Conservation (phyloP, 2,329 filamentous ascomycete species). For the Claviceps pazoutovae region DNA sequence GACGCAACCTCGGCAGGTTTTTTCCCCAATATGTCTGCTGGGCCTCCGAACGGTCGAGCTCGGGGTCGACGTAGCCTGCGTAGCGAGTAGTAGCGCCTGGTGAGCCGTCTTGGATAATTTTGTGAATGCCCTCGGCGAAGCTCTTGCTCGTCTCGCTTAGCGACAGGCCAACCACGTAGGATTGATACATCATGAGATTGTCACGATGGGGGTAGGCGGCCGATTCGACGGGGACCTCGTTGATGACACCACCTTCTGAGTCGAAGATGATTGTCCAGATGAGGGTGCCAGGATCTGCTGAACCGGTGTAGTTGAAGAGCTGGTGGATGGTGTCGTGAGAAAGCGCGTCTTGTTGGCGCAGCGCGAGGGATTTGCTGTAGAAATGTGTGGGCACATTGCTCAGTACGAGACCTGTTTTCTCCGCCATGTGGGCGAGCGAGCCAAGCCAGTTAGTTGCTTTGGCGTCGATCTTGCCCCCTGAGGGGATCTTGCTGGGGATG, state of each 20-base stretch:
- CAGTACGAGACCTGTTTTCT: slow-evolving; percentile 33
- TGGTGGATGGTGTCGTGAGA: slow-evolving; percentile 28
- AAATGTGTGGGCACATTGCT: slow-evolving; percentile 36
- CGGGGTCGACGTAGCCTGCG: slow-evolving; percentile 48
- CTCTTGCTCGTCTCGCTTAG: slow-evolving; percentile 30
- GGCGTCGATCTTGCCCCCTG: slow-evolving; percentile 24
- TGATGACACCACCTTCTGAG: slow-evolving; percentile 44
- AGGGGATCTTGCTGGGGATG: slow-evolving; percentile 33
- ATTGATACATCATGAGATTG: slow-evolving; percentile 49
- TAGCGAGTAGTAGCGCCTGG: slow-evolving; percentile 36
- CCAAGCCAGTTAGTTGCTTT: slow-evolving; percentile 50
- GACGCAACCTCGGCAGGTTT: slow-evolving; percentile 32
- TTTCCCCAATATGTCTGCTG: slow-evolving; percentile 41
- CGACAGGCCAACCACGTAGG: slow-evolving; percentile 39
- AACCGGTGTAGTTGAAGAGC: slow-evolving; percentile 41
- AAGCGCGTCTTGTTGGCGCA: slow-evolving; percentile 34
- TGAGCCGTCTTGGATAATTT: slow-evolving; percentile 24
- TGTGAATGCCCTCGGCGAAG: slow-evolving; percentile 39
- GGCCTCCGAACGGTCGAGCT: slow-evolving; percentile 24
- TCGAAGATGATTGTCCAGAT: slow-evolving; percentile 52
- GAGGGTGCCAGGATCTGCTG: slow-evolving; percentile 32
- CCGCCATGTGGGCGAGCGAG: slow-evolving; percentile 37
- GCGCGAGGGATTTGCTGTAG: slow-evolving; percentile 43
- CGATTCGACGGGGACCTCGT: slow-evolving; percentile 38
- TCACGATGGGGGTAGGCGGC: slow-evolving; percentile 52